Evolutionary conservation across 192 early-diverging fungal species (phyloP), one percentile per base, ranked within the genome.

Genomic region (Coemansia sp.): DNA sequence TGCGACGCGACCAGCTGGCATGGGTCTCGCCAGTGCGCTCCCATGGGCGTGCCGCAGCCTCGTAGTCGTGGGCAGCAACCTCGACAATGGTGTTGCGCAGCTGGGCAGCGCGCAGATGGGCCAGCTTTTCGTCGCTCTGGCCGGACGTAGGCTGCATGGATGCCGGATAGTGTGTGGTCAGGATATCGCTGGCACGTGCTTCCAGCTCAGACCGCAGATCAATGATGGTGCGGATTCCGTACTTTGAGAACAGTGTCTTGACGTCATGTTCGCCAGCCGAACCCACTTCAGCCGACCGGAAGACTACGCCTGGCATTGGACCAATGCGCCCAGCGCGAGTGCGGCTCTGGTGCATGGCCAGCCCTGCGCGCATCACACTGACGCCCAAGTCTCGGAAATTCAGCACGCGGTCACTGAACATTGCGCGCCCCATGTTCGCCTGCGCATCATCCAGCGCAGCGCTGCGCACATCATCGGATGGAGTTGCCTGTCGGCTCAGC

Each of bases 161-260:
- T 43, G 77, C 65, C 2, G 79, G 79, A 25, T 82, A 82, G 63
- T 82, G 73, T n/a, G 59, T 27, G 35, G 66, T 62, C 56, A 82
- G 63, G 24, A 76, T 82, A 61, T 75, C 71, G 65, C 65, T 80
- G 45, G 73, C 70, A 9, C 70, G 67, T 1, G 70, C 70, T 69
- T 79, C 82, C 11, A 76, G 58, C 59, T 83, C 76, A 1, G 76
- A 79, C 37, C 82, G 55, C 53, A 83, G 68, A 35, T 83, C 82
- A 22, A 83, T 76, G 65, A 83, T 83, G 1, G 82, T 83, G 27
- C 74, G 76, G 52, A 83, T 79, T n/a, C 82, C 74, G 49, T 76
- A 73, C 29, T 71, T 62, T 8, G 72, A 74, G 39, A 75, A 67
- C 59, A 83, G 51, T 60, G 57, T 73, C 52, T 76, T 69, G 56